Conservation (phyloP, 192 early-diverging fungal genomes). For the Jimgerdemannia flammicorona region DNA sequence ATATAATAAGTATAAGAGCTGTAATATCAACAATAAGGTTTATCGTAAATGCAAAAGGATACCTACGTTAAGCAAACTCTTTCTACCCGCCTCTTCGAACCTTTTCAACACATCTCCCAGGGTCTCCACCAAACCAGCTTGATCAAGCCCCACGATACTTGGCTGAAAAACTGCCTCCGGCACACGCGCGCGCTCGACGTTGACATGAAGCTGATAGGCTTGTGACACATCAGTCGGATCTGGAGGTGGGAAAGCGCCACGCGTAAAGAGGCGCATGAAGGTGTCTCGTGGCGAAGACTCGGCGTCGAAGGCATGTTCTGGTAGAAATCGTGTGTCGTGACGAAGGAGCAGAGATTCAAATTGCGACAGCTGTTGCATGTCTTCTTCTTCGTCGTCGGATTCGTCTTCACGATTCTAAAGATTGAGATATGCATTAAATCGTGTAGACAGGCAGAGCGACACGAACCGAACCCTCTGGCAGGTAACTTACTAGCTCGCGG, state of each 20-base stretch:
- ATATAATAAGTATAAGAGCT: neutral
- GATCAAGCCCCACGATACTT: constrained; percentile 78
- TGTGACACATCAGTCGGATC: constrained; percentile 63
- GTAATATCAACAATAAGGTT: neutral
- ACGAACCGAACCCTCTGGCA: neutral
- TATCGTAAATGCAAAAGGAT: no score
- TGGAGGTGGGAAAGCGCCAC: constrained; percentile 53
- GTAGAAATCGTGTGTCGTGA: constrained; percentile 74
- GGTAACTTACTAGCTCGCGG: constrained; percentile 70
- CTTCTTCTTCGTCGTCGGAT: constrained; percentile 75
- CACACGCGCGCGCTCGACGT: constrained; percentile 87
- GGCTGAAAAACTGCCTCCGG: constrained; percentile 93
- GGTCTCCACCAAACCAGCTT: constrained; percentile 84
- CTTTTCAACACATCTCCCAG: constrained; percentile 60
- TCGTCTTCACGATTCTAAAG: constrained; percentile 71
- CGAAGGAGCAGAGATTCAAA: constrained; percentile 67
- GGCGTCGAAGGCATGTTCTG: constrained; percentile 66
- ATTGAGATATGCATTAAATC: constrained; percentile 1
- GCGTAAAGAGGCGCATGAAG: constrained; percentile 67
- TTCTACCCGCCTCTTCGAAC: constrained; percentile 39
- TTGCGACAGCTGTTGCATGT: constrained; percentile 60
- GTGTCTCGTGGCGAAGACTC: constrained; percentile 63
- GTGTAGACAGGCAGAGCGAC: no score
- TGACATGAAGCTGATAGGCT: constrained; percentile 81
- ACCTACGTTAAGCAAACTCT: constrained; percentile 49